phyloP scores from a whole-genome alignment of 192 early-diverging fungal species.

The Phycomyces nitens region DNA sequence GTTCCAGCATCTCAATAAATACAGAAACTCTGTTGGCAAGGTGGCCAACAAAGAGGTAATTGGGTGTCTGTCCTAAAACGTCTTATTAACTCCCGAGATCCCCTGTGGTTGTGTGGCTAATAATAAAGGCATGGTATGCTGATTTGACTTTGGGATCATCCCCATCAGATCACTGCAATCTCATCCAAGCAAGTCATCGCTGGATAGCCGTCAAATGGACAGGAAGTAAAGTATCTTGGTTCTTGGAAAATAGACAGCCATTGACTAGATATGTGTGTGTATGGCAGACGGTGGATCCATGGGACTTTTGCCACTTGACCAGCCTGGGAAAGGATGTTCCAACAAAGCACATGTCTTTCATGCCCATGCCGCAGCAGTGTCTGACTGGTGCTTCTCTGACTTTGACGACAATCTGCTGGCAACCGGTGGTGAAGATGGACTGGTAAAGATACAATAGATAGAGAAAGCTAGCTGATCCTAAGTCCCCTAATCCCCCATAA shows the following conservation, averaged over 20 bases:
- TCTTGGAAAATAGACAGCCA: background rate
- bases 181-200: constrained; percentile 17
- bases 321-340: constrained; percentile 20
- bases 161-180: constrained; percentile 17
- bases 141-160: constrained; percentile 20
- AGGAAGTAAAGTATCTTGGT: constrained; percentile 7
- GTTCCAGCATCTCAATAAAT: constrained; percentile 36
- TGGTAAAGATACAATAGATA: constrained; percentile 26
- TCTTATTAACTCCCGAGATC: too few relatives aligned
- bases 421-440: constrained; percentile 44
- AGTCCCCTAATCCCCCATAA: too few relatives aligned
- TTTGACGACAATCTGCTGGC: constrained; percentile 39
- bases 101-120: too few relatives aligned
- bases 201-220: constrained; percentile 28
- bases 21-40: constrained; percentile 42
- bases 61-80: background rate
- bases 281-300: constrained; percentile 21
- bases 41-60: constrained; percentile 42
- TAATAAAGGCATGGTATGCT: constrained; percentile 21
- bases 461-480: too few relatives aligned
- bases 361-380: constrained; percentile 38
- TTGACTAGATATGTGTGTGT: background rate
- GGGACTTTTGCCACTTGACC: constrained; percentile 19
- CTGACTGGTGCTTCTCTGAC: constrained; percentile 48
- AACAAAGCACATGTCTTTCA: constrained; percentile 28